phyloP scores from a whole-genome alignment of 2,329 filamentous ascomycete genomes.

The Bipolaris gigantea region DNA sequence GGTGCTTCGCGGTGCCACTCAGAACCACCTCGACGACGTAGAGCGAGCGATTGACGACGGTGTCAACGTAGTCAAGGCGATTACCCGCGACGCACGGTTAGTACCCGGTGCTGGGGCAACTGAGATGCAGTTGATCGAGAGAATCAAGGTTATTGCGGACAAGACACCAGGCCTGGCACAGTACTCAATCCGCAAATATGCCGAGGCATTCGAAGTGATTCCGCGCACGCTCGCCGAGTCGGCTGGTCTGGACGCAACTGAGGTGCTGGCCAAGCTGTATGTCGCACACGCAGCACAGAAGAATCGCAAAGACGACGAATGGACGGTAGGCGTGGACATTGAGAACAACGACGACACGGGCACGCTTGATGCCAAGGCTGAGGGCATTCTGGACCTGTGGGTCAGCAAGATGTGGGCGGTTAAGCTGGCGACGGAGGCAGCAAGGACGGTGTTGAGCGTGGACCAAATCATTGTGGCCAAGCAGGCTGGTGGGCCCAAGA shows the following conservation, averaged over 20 bases:
- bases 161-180: constrained; percentile 91
- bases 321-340: constrained; percentile 91
- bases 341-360: constrained; percentile 83
- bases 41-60: constrained; percentile 97
- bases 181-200: constrained; percentile 96
- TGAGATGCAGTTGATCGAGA: constrained; percentile 90
- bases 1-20: constrained; percentile 90
- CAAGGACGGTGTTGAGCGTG: constrained; percentile 89
- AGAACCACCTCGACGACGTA: constrained; percentile 96
- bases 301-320: constrained; percentile 66
- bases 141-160: constrained; percentile 86
- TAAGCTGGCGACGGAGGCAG: constrained; percentile 92
- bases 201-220: constrained; percentile 96
- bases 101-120: constrained; percentile 94
- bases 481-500: constrained; percentile 96
- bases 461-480: constrained; percentile 99
- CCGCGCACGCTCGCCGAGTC: constrained; percentile 93
- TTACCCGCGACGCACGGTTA: constrained; percentile 87
- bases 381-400: constrained; percentile 90
- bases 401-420: constrained; percentile 96
- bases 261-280: constrained; percentile 88
- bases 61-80: constrained; percentile 97
- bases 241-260: constrained; percentile 94
- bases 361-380: constrained; percentile 79
- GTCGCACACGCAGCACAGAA: constrained; percentile 75